Evolutionary conservation across 805 yeast species (phyloP).

Genomic region (Metschnikowia cerradonensis): DNA sequence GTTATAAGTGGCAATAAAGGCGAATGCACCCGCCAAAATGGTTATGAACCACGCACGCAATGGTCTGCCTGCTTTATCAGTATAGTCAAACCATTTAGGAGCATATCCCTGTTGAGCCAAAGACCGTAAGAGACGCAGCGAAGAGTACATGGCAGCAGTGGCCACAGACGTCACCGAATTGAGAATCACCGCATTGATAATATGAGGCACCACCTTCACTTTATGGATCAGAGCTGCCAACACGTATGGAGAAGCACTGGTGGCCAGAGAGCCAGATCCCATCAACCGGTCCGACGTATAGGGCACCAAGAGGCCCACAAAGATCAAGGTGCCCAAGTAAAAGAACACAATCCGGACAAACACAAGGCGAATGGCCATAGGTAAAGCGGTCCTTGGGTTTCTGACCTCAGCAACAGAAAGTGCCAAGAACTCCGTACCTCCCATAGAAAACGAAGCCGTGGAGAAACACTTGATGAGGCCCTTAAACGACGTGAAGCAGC

Average conservation of each 20-base stretch:
- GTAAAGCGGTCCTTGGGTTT: constrained; percentile 38
- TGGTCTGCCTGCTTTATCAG: constrained; percentile 27
- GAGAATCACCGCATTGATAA: constrained; percentile 31
- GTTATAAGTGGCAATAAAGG: constrained; percentile 31
- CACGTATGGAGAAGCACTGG: constrained; percentile 27
- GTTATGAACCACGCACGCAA: constrained; percentile 25
- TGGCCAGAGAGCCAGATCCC: constrained; percentile 31
- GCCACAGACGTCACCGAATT: constrained; percentile 31
- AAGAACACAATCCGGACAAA: constrained; percentile 36
- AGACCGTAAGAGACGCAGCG: constrained; percentile 24
- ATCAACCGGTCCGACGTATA: constrained; percentile 28
- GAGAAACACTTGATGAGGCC: constrained; percentile 38
- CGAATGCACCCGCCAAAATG: constrained; percentile 21
- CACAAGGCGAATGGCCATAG: constrained; percentile 39
- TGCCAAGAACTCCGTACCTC: constrained; percentile 40
- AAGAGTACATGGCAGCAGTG: constrained; percentile 29
- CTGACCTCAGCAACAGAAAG: constrained; percentile 37
- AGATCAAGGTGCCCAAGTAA: constrained; percentile 37
- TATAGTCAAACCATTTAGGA: constrained; percentile 27
- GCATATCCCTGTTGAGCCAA: constrained; percentile 28
- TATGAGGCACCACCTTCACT: constrained; percentile 26
- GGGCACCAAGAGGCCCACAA: constrained; percentile 40
- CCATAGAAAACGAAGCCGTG: constrained; percentile 39
- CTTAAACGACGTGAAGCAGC: constrained; percentile 35
- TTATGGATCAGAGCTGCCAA: constrained; percentile 27